Evolutionary conservation across 306 rosid genomes (phyloP), one percentile per base, ranked within the genome.

Genomic region (Potentilla sterilis): DNA sequence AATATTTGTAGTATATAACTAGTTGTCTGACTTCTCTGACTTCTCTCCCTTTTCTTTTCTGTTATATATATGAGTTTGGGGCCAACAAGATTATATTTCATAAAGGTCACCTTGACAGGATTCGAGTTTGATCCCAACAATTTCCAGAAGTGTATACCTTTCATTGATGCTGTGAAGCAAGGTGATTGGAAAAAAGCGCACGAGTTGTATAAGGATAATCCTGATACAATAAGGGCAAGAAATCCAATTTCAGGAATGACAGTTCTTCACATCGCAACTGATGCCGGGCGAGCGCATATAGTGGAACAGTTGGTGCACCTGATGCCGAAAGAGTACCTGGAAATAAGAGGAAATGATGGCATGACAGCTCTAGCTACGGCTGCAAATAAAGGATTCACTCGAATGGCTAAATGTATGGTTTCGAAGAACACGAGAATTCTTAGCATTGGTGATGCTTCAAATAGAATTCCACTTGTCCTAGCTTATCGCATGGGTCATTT

Each of bases 341-440:
- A 37, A 57, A 57, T 57, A 57, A 21, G 15, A 57, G 63, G 35
- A 10, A 11, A 21, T 21, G 24, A 65, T 65, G 70, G 44, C 6
- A 35, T 65, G 24, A n/a, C 70, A 65, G 47, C 70, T 38, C 70
- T 37, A 1, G 47, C 70, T 13, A 28, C 12, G 1, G 70, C 70
- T 65, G 46, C 47, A 10, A 65, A 7, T 38, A 65, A 51, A 19
- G 58, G 58, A 6, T 51, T 6, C 24, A 51, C 13, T 38, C 24
- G 22, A 15, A 65, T 65, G 46, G 70, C 70, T 18, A 37, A 66
- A 38, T 66, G 44, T 24, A 66, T 66, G 70, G 70, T 66, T 66
- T 6, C 4, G 19, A 66, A 66, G 48, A 66, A 66, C 70, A n/a
- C 46, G 11, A 46, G 18, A 16, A 46, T 69, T 11, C 57, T 69